Evolutionary conservation across 176 grass and related monocot species (phyloP).

Genomic region (Miscanthus lutarioriparius): DNA sequence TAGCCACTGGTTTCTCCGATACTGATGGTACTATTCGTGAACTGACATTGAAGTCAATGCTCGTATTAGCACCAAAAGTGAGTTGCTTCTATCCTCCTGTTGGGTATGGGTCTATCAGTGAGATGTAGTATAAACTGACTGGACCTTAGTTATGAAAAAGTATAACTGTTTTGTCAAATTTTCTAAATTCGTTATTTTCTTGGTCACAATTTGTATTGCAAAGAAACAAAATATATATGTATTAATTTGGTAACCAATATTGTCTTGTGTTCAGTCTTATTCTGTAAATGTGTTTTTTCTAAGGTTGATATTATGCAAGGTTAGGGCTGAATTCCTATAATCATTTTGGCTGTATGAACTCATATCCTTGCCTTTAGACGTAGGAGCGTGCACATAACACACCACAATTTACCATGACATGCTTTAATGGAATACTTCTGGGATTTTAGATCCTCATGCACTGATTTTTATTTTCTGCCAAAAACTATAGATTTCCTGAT

Average conservation of each 20-base stretch:
- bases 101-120: constrained; percentile 10
- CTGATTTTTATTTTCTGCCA: background rate
- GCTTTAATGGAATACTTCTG: constrained; percentile 10
- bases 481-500: constrained; percentile 18
- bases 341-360: background rate
- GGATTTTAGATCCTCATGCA: background rate
- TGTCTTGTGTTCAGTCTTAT: background rate
- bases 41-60: constrained; percentile 96
- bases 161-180: background rate
- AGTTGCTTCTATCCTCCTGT: constrained; percentile 26
- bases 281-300: constrained; percentile 4
- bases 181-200: constrained; percentile 11
- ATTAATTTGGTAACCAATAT: background rate
- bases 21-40: constrained; percentile 87
- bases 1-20: constrained; percentile 99
- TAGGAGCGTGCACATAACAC: background rate
- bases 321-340: background rate
- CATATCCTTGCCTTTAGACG: background rate
- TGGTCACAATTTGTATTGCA: background rate
- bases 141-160: background rate
- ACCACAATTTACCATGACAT: background rate
- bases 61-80: constrained; percentile 95
- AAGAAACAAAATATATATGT: background rate
- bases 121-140: background rate
- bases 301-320: background rate